Conservation (phyloP, 1,284 basidiomycete genomes). For the Leccinum colubrinum region DNA sequence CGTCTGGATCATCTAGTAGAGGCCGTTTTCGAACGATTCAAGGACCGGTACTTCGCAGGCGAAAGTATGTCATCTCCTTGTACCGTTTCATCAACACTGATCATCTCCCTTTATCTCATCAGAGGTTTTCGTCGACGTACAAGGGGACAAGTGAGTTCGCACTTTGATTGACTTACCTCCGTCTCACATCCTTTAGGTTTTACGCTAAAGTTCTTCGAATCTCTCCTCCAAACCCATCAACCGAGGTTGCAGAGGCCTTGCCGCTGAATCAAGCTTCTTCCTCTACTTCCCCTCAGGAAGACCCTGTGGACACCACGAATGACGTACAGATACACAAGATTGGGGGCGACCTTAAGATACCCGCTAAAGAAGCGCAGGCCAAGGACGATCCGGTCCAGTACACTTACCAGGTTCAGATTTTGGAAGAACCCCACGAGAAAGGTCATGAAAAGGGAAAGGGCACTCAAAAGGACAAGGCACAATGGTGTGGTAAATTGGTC, state of each 20-base stretch:
- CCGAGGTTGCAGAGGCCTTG: constrained; percentile 42
- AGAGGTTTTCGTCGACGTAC: constrained; percentile 84
- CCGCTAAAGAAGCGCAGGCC: constrained; percentile 67
- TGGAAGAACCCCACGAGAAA: constrained; percentile 73
- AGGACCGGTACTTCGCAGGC: constrained; percentile 88
- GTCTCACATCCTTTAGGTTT: constrained; percentile 52
- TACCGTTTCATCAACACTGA: constrained; percentile 18
- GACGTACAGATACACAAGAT: constrained; percentile 60
- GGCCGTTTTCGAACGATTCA: constrained; percentile 92
- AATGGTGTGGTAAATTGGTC: constrained; percentile 68
- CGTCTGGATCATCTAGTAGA: constrained; percentile 94
- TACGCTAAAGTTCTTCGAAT: constrained; percentile 75
- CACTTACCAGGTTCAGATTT: constrained; percentile 85
- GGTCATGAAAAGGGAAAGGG: constrained; percentile 58
- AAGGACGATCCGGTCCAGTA: constrained; percentile 84
- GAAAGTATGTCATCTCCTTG: constrained; percentile 66
- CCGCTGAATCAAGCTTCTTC: constrained; percentile 30
- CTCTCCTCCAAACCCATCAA: constrained; percentile 62
- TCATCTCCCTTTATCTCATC: constrained; percentile 22
- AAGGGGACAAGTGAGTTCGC: constrained; percentile 71
- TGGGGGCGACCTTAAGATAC: constrained; percentile 77
- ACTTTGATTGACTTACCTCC: constrained; percentile 21
- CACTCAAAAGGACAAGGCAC: constrained; percentile 50
- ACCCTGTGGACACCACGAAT: constrained; percentile 34
- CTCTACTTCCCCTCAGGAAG: constrained; percentile 32